phyloP scores from a whole-genome alignment of 768 basidiomycete genomes.

The Lyophyllum decastes region DNA sequence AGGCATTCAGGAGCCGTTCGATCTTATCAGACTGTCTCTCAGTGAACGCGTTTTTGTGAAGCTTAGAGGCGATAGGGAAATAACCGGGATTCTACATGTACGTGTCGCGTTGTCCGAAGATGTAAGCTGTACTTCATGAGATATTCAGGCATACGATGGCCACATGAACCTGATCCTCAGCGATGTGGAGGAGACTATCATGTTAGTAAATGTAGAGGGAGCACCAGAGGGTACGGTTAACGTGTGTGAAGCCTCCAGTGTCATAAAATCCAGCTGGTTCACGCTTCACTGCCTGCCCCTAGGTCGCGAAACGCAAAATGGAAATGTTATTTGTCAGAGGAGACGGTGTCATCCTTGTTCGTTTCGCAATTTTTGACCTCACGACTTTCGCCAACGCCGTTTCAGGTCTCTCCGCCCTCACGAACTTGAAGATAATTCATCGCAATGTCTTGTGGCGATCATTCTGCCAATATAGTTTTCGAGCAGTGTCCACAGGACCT shows the following conservation, averaged over 20 bases:
- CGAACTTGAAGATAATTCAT: conserved; percentile 47
- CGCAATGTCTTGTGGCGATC: background rate
- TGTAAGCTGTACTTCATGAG: conserved; percentile 13
- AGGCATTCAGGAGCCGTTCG: conserved; percentile 94
- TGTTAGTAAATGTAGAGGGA: conserved; percentile 90
- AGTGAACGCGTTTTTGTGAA: conserved; percentile 99
- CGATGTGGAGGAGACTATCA: conserved; percentile 96
- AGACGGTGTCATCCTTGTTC: conserved; percentile 93
- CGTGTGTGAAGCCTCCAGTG: conserved; percentile 35
- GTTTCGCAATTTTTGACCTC: conserved; percentile 26
- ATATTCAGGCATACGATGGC: conserved; percentile 92
- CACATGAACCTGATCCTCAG: conserved; percentile 99
- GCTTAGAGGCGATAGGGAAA: conserved; percentile 89
- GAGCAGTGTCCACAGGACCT: conserved; percentile 14
- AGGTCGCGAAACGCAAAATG: conserved; percentile 93
- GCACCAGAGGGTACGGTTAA: conserved; percentile 65
- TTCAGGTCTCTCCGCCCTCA: conserved; percentile 79
- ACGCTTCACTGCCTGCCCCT: background rate
- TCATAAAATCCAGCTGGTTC: background rate
- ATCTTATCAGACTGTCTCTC: conserved; percentile 93
- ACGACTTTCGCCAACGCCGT: conserved; percentile 10
- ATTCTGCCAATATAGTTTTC: conserved; percentile 35
- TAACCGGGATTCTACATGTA: conserved; percentile 92
- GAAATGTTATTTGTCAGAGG: conserved; percentile 98
- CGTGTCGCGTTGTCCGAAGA: conserved; percentile 27